A percentile compares a stretch with the other conserved stretches of the same genome.
phyloP scores from a whole-genome alignment of 164 flowering plant genomes.

The Stephania yunnanensis region DNA sequence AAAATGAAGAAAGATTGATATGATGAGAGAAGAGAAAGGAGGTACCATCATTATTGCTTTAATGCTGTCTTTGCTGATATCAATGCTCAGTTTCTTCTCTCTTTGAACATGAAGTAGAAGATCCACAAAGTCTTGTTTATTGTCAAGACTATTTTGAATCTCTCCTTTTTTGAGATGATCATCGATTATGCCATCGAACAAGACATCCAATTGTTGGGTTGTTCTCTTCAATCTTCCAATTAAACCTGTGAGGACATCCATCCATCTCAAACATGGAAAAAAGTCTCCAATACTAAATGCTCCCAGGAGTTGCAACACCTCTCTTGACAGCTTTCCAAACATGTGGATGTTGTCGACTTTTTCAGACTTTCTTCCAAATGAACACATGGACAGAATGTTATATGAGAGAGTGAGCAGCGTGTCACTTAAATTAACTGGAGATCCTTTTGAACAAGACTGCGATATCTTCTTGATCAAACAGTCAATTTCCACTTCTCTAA shows the following conservation, averaged over 20 bases:
- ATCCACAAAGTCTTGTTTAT: background rate
- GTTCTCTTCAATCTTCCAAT: conserved; percentile 3
- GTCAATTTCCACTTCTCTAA: no score
- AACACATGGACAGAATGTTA: conserved; percentile 3
- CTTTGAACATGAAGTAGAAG: conserved; percentile 7
- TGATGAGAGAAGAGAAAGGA: background rate
- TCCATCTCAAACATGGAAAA: conserved; percentile 9
- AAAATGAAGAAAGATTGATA: no score
- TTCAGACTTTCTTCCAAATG: conserved; percentile 6
- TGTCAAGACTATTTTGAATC: background rate
- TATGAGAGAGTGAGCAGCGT: background rate
- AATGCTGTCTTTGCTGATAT: background rate
- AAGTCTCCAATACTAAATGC: conserved; percentile 10
- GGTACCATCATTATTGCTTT: conserved; percentile 11
- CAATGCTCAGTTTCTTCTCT: background rate
- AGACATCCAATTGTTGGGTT: conserved; percentile 4
- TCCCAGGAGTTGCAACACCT: background rate
- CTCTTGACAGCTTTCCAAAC: conserved; percentile 13
- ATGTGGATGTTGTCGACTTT: background rate
- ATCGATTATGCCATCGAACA: conserved; percentile 8
- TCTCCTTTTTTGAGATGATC: background rate
- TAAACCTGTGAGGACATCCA: conserved; percentile 11
- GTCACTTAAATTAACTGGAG: conserved; percentile 6
- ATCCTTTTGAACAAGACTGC: no score
- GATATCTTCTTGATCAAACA: no score